These are phyloP conservation scores for Gossypium ekmanianum DNA, from an alignment of 345 rosid genomes.

Conservation along the genomic window DNA sequence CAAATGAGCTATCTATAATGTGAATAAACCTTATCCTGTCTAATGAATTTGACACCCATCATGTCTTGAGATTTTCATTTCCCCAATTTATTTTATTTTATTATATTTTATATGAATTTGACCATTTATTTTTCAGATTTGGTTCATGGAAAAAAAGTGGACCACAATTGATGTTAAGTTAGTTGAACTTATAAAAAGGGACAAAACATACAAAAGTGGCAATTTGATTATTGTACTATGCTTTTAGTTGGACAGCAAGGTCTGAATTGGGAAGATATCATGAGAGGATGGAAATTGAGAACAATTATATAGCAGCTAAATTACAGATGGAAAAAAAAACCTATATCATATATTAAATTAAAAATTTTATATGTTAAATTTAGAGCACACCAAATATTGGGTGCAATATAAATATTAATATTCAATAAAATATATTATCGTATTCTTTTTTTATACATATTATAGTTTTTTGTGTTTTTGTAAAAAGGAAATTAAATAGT, in stretches of 20 bases:
- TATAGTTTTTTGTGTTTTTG: too few species aligned
- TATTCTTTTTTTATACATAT: too few species aligned
- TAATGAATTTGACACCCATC: slow-evolving; percentile 11
- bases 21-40: slow-evolving; percentile 23
- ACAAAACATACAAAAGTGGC: slow-evolving; percentile 11
- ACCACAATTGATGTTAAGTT: slow-evolving; percentile 7
- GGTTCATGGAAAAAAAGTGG: slow-evolving; percentile 3
- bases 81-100: background rate
- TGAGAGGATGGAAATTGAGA: background rate
- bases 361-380: too few species aligned
- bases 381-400: too few species aligned
- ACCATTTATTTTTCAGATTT: slow-evolving; percentile 6
- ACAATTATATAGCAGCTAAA: background rate
- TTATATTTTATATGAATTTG: background rate
- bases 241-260: background rate
- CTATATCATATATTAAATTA: too few species aligned
- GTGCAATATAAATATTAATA: too few species aligned
- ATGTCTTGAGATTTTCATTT: slow-evolving; percentile 14
- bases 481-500: too few species aligned
- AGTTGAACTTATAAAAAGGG: slow-evolving; percentile 17
- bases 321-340: too few species aligned
- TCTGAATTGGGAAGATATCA: background rate
- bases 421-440: too few species aligned
- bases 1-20: slow-evolving; percentile 10
- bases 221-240: slow-evolving; percentile 8